Evolutionary conservation across 1,139 yeast species (phyloP).

Genomic region (Insectozyma bohioensis): DNA sequence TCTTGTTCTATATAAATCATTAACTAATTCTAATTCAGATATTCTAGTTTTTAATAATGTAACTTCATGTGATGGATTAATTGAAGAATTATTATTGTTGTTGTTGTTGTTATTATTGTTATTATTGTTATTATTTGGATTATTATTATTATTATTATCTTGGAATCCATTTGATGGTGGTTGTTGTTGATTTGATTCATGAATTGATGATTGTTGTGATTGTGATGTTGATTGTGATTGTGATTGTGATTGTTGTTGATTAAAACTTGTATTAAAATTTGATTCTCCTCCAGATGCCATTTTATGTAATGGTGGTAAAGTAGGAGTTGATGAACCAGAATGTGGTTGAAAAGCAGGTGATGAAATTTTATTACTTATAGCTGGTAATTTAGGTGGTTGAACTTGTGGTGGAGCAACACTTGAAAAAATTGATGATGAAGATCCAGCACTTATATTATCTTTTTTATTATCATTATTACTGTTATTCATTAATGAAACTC

Average conservation of each 20-base stretch:
- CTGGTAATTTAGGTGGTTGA: constrained; percentile 20
- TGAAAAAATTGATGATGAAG: constrained; percentile 14
- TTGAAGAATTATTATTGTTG: constrained; percentile 15
- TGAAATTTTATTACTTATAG: constrained; percentile 22
- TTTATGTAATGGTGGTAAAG: constrained; percentile 39
- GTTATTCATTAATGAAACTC: constrained; percentile 38
- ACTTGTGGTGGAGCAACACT: constrained; percentile 18
- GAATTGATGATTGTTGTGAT: constrained; percentile 5
- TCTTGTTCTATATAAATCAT: constrained; percentile 79
- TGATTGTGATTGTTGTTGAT: constrained; percentile 5
- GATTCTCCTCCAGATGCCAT: constrained; percentile 12
- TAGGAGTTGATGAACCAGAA: constrained; percentile 13
- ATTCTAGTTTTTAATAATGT: constrained; percentile 69
- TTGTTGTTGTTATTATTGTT: constrained; percentile 17
- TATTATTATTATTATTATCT: constrained; percentile 11
- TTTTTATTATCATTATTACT: constrained; percentile 10
- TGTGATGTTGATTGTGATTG: constrained; percentile 3
- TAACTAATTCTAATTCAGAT: constrained; percentile 86
- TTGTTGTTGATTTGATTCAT: constrained; percentile 9
- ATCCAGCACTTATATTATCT: constrained; percentile 2
- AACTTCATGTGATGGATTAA: constrained; percentile 35
- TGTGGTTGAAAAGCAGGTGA: constrained; percentile 11
- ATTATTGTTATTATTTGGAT: constrained; percentile 16
- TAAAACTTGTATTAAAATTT: constrained; percentile 1
- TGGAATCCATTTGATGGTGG: constrained; percentile 6